Percentiles rank a stretch among this genome's conserved stretches.
Evolutionary conservation across 768 basidiomycete genomes (phyloP).

Genomic region (Tulasnella sp.): DNA sequence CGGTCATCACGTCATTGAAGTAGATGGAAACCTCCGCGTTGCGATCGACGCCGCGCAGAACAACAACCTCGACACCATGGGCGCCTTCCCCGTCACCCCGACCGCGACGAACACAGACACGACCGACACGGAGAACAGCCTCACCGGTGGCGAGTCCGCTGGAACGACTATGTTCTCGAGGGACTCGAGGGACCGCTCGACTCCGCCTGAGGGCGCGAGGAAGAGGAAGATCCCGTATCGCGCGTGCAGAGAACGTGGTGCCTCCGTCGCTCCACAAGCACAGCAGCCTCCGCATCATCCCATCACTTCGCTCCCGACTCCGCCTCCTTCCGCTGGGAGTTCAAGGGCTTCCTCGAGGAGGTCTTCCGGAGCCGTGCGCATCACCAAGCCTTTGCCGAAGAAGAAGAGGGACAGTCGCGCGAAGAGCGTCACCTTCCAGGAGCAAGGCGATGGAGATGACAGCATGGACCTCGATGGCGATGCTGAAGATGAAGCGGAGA

Average conservation of each 20-base stretch:
- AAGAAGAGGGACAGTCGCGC: too few species aligned
- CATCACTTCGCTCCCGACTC: background rate
- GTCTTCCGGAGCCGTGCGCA: background rate
- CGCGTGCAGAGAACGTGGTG: background rate
- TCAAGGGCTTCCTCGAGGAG: background rate
- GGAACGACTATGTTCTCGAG: background rate
- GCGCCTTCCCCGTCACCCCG: background rate
- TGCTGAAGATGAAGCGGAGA: slow-evolving; percentile 1
- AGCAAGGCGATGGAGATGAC: background rate
- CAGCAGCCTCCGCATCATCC: background rate
- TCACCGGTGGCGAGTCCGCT: background rate
- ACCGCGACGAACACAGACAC: background rate
- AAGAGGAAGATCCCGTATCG: background rate
- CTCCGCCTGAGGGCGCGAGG: background rate
- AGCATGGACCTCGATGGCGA: background rate
- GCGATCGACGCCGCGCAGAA: background rate
- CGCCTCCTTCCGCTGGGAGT: background rate
- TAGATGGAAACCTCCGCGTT: too few species aligned
- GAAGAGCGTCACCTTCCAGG: background rate
- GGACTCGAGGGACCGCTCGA: background rate
- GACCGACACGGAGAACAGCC: background rate
- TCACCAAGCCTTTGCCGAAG: background rate
- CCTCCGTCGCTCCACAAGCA: background rate
- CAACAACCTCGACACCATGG: background rate
- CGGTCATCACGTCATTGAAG: background rate